Percentiles rank a stretch among this genome's conserved stretches.
Evolutionary conservation across 345 rosid genomes (phyloP).

Genomic region (Raphanus raphanistrum): DNA sequence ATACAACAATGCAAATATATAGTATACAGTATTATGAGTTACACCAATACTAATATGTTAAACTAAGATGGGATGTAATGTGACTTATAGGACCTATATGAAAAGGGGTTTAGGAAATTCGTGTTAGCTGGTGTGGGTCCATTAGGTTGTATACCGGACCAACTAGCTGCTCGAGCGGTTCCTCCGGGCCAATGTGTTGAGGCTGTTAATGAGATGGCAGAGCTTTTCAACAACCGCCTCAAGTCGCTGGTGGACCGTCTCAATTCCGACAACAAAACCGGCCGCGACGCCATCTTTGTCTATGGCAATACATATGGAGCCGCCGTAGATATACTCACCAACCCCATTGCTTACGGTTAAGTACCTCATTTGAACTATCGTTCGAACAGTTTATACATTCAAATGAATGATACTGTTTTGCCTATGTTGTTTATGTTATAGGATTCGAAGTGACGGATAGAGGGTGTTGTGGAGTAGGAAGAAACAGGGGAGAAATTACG

Average conservation of each 20-base stretch:
- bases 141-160: slow-evolving; percentile 66
- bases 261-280: slow-evolving; percentile 31
- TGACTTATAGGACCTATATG: slow-evolving; percentile 44
- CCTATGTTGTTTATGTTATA: slow-evolving; percentile 18
- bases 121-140: slow-evolving; percentile 61
- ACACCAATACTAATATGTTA: not conserved
- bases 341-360: slow-evolving; percentile 37
- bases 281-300: slow-evolving; percentile 42
- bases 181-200: slow-evolving; percentile 47
- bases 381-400: not conserved
- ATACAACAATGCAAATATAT: no score
- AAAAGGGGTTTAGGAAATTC: slow-evolving; percentile 67
- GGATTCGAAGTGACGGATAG: slow-evolving; percentile 54
- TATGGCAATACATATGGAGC: slow-evolving; percentile 53
- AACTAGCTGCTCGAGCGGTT: slow-evolving; percentile 44
- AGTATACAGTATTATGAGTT: not conserved
- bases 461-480: slow-evolving; percentile 73
- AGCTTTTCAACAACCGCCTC: slow-evolving; percentile 48
- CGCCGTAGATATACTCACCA: slow-evolving; percentile 45
- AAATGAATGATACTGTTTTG: not conserved
- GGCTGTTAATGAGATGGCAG: slow-evolving; percentile 49
- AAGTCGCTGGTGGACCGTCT: slow-evolving; percentile 53
- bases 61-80: not conserved
- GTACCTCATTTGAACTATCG: not conserved
- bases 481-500: slow-evolving; percentile 60